Conservation (phyloP, 352 stramenopile species). For the Pythium brassicae region DNA sequence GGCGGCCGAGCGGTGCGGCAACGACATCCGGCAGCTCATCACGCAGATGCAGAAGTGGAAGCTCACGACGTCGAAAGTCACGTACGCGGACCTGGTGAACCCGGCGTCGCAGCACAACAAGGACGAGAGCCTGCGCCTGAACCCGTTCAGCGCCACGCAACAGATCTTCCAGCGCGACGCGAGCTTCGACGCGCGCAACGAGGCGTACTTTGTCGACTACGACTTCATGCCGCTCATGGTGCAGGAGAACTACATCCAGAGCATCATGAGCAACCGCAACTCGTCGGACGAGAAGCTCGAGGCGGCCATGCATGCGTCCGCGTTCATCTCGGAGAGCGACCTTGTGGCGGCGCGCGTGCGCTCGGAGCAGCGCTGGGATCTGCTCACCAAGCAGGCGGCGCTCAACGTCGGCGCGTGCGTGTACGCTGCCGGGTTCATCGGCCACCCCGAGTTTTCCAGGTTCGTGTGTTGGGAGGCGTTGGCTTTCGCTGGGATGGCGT, state of each 20-base stretch:
- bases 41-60: conserved; percentile 98
- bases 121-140: conserved; percentile 92
- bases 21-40: conserved; percentile 97
- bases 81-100: conserved; percentile 84
- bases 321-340: conserved; percentile 89
- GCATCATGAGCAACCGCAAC: conserved; percentile 71
- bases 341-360: conserved; percentile 75
- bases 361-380: conserved; percentile 91
- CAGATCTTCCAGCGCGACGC: conserved; percentile 87
- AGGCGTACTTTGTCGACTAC: conserved; percentile 99
- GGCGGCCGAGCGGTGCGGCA: conserved; percentile 94
- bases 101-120: conserved; percentile 83
- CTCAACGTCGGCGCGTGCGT: conserved; percentile 88
- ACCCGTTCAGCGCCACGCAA: conserved; percentile 94
- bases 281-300: conserved; percentile 82
- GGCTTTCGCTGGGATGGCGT: conserved; percentile 15
- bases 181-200: conserved; percentile 85
- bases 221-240: conserved; percentile 97
- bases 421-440: conserved; percentile 79
- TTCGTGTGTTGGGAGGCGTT: conserved; percentile 24
- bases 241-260: conserved; percentile 88
- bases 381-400: conserved; percentile 90
- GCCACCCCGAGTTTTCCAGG: conserved; percentile 88
- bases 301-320: conserved; percentile 81
- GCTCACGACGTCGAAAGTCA: conserved; percentile 74